A percentile compares a stretch with the other conserved stretches of the same genome.
These are phyloP conservation scores for Carnegiea gigantea DNA, from an alignment of 179 eudicot genomes.

Conservation along the genomic window DNA sequence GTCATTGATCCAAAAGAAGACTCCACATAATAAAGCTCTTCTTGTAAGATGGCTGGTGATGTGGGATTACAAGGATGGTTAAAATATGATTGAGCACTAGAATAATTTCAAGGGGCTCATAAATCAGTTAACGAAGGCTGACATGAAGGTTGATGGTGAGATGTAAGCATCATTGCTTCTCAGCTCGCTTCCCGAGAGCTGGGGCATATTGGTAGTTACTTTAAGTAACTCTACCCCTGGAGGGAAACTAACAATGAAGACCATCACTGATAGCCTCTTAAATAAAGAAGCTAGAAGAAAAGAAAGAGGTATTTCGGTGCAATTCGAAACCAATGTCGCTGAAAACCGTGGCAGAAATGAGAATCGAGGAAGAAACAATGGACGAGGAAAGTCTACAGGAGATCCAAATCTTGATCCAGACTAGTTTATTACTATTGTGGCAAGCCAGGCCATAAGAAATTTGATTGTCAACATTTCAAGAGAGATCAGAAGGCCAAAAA, in stretches of 20 bases:
- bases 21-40: neutral
- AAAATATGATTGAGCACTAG: slow-evolving; percentile 4
- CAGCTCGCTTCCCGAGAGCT: neutral
- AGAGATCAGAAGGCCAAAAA: neutral
- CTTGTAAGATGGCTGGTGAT: neutral
- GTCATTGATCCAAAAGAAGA: neutral
- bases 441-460: neutral
- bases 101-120: neutral
- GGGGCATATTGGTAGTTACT: neutral
- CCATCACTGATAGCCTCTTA: neutral
- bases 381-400: neutral
- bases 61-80: neutral
- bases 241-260: neutral
- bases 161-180: neutral
- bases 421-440: neutral
- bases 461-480: neutral
- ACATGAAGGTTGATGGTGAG: neutral
- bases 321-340: too few relatives aligned
- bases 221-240: neutral
- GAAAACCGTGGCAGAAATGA: too few relatives aligned
- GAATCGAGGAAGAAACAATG: too few relatives aligned
- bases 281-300: too few relatives aligned
- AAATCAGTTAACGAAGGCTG: neutral
- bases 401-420: neutral
- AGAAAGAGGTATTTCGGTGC: too few relatives aligned